Percentiles rank a stretch among this genome's conserved stretches.
phyloP scores from a whole-genome alignment of 2,329 filamentous ascomycete species.

The Ceratocystis smalleyi region DNA sequence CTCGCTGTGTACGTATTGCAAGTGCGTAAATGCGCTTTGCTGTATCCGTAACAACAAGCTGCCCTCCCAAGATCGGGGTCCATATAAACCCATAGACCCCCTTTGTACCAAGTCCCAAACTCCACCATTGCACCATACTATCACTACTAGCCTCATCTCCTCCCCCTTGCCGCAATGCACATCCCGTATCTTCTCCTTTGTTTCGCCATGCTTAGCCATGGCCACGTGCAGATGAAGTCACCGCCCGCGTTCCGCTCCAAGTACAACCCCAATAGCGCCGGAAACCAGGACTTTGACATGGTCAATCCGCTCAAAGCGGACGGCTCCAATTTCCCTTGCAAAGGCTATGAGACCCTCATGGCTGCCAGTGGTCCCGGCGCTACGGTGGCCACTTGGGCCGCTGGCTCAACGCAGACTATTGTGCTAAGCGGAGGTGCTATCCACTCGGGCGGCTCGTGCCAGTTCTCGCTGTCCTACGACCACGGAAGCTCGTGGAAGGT shows the following conservation, averaged over 20 bases:
- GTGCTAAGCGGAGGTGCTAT: conserved; percentile 36
- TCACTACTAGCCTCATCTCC: background rate
- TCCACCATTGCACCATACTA: background rate
- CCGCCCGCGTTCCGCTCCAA: conserved; percentile 23
- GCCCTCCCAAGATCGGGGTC: background rate
- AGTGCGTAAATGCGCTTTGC: background rate
- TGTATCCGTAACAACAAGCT: background rate
- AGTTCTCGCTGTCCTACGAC: conserved; percentile 47
- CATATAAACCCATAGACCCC: background rate
- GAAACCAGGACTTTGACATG: conserved; percentile 37
- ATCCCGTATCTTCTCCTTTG: conserved; percentile 8
- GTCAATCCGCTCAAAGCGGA: conserved; percentile 39
- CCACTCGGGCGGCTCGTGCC: conserved; percentile 47
- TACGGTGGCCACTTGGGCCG: conserved; percentile 34
- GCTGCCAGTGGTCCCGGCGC: conserved; percentile 23
- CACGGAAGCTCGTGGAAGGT: conserved; percentile 44
- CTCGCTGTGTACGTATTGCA: background rate
- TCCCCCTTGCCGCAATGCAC: background rate
- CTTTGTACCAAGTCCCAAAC: background rate
- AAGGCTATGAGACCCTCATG: conserved; percentile 28
- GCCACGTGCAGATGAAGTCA: conserved; percentile 23
- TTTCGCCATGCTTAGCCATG: conserved; percentile 16
- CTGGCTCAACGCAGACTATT: conserved; percentile 38
- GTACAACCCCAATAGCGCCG: conserved; percentile 21
- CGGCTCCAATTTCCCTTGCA: conserved; percentile 46